Percentiles rank a stretch among this genome's conserved stretches.
Evolutionary conservation across 352 stramenopile species (phyloP).

Genomic region (Phytophthora pinifolia): DNA sequence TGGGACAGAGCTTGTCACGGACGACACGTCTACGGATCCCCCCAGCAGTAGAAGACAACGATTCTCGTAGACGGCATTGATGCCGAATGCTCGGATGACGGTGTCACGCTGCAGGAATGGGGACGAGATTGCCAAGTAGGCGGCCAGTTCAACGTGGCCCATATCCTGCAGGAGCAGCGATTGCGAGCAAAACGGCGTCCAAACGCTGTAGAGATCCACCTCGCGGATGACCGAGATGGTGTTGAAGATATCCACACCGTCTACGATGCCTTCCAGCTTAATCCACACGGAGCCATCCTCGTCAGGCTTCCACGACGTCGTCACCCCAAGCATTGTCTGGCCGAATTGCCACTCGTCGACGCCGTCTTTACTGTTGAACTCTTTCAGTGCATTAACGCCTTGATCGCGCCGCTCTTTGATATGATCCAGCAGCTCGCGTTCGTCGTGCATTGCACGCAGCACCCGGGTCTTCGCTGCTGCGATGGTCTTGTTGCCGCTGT

Average conservation of each 20-base stretch:
- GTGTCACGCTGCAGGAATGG: conserved; percentile 72
- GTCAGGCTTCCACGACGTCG: conserved; percentile 79
- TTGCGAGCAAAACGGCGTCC: conserved; percentile 76
- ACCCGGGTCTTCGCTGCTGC: conserved; percentile 25
- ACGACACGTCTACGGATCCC: conserved; percentile 46
- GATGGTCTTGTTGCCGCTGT: conserved; percentile 24
- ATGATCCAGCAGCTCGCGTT: conserved; percentile 45
- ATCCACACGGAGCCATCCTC: conserved; percentile 77
- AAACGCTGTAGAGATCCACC: conserved; percentile 73
- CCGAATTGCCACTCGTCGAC: conserved; percentile 73
- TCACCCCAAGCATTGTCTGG: conserved; percentile 74
- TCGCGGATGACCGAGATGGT: conserved; percentile 81
- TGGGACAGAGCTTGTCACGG: conserved; percentile 29
- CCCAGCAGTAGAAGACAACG: conserved; percentile 69
- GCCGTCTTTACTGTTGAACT: conserved; percentile 68
- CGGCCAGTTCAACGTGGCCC: conserved; percentile 55
- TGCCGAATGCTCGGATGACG: conserved; percentile 67
- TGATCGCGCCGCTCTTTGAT: conserved; percentile 57
- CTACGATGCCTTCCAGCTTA: conserved; percentile 74
- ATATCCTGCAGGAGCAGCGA: conserved; percentile 57
- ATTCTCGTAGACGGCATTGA: conserved; percentile 82
- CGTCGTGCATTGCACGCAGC: conserved; percentile 52
- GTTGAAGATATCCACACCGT: conserved; percentile 84
- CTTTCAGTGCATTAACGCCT: conserved; percentile 53
- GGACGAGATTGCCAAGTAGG: conserved; percentile 73